A percentile compares a stretch with the other conserved stretches of the same genome.
Conservation (phyloP, 768 basidiomycete genomes). For the Naganishia vaughanmartiniae region DNA sequence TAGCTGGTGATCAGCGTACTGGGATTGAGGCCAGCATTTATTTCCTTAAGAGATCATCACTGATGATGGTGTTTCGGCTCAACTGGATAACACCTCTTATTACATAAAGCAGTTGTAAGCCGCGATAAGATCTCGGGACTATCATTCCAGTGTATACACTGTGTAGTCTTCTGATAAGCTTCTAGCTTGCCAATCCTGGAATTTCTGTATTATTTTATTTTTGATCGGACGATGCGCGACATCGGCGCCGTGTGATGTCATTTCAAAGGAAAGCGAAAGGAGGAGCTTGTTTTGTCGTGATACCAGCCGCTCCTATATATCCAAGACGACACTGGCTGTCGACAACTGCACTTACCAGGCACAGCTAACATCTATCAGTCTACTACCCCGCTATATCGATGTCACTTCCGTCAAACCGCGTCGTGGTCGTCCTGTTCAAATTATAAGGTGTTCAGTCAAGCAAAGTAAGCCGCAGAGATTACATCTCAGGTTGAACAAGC, state of each 20-base stretch:
- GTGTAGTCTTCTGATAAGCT: too few relatives aligned
- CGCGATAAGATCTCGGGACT: conserved; percentile 1
- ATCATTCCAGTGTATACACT: background rate
- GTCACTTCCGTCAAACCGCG: background rate
- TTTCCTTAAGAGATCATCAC: too few relatives aligned
- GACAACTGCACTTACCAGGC: background rate
- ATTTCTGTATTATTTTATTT: background rate
- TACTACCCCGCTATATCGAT: background rate
- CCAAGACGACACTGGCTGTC: background rate
- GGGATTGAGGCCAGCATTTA: too few relatives aligned
- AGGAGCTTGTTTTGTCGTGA: background rate
- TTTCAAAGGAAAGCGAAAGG: background rate
- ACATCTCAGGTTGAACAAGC: background rate
- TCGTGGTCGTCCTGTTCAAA: background rate
- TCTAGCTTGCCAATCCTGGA: background rate
- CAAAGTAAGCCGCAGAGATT: background rate
- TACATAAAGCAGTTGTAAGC: background rate
- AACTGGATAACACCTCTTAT: background rate
- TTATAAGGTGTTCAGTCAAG: background rate
- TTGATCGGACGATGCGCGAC: background rate
- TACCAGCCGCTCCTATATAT: background rate
- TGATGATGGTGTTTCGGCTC: background rate
- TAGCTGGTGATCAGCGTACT: too few relatives aligned
- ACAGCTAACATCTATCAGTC: background rate
- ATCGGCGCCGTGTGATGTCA: background rate